phyloP scores from a whole-genome alignment of 2,329 filamentous ascomycete genomes.

The Fusarium virguliforme region DNA sequence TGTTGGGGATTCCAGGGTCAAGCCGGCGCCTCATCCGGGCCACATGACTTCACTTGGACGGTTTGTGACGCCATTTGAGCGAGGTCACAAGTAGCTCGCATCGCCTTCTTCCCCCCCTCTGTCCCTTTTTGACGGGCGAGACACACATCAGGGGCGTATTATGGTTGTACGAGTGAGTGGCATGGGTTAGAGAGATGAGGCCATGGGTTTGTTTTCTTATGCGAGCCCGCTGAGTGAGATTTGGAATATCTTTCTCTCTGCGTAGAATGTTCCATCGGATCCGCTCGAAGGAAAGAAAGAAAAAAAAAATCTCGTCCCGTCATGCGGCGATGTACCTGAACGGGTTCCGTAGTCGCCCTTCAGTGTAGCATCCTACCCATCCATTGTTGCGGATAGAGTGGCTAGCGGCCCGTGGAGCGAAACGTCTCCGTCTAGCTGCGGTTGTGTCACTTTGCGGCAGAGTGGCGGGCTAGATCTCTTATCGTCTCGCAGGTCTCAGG shows the following conservation, averaged over 20 bases:
- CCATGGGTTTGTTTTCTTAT: conserved; percentile 13
- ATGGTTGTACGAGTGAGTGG: conserved; percentile 24
- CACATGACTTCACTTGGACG: conserved; percentile 51
- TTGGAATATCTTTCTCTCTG: conserved; percentile 13
- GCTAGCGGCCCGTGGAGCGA: conserved; percentile 7
- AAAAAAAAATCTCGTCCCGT: conserved; percentile 8
- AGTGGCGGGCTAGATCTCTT: conserved; percentile 35
- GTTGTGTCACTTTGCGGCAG: conserved; percentile 43
- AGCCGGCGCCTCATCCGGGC: conserved; percentile 30
- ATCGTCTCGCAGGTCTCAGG: conserved; percentile 35
- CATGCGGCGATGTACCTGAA: conserved; percentile 13
- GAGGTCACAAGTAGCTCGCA: conserved; percentile 46
- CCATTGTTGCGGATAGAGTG: conserved; percentile 24
- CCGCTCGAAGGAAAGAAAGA: conserved; percentile 10
- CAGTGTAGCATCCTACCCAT: conserved; percentile 6
- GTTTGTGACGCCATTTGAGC: conserved; percentile 50
- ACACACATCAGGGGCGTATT: conserved; percentile 33
- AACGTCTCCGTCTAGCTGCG: conserved; percentile 15
- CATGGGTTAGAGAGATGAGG: conserved; percentile 10
- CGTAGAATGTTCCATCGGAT: conserved; percentile 2
- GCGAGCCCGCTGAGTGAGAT: conserved; percentile 38
- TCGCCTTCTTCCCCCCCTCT: conserved; percentile 2
- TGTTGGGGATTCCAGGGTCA: conserved; percentile 40
- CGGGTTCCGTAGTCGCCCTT: conserved; percentile 3
- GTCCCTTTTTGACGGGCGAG: conserved; percentile 21